A percentile compares a stretch with the other conserved stretches of the same genome.
phyloP scores from a whole-genome alignment of 768 basidiomycete genomes.

The Tricholoma flavovirens region DNA sequence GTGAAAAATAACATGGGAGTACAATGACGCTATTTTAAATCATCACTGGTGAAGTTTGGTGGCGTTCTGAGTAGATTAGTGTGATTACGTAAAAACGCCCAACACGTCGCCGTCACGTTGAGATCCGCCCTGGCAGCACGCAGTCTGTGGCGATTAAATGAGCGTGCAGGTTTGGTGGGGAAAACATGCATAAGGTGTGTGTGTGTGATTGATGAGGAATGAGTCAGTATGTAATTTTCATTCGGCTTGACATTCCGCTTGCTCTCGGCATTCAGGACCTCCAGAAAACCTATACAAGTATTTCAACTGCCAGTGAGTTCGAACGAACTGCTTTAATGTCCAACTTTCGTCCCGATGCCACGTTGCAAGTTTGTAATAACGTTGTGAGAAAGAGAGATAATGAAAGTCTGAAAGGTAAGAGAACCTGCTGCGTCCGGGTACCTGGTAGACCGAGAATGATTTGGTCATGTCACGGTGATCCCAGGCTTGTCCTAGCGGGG shows the following conservation, averaged over 20 bases:
- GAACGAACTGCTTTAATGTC: not conserved
- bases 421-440: constrained; percentile 4
- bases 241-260: not conserved
- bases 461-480: constrained; percentile 4
- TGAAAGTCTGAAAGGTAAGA: not conserved
- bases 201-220: not conserved
- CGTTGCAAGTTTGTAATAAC: not conserved
- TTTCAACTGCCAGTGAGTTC: not conserved
- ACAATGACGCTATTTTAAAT: not conserved
- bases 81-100: not conserved
- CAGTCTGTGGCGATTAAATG: not conserved
- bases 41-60: not conserved
- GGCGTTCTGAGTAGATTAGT: not conserved
- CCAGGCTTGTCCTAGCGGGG: constrained; percentile 8
- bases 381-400: not conserved
- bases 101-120: not conserved
- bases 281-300: not conserved
- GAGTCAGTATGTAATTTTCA: not conserved
- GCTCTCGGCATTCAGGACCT: not conserved
- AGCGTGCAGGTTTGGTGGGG: not conserved
- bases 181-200: too few species aligned
- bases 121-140: not conserved
- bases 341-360: not conserved
- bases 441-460: not conserved
- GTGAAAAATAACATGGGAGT: constrained; percentile 2